phyloP scores from a whole-genome alignment of 148 eudicot species.

The Simmondsia chinensis region DNA sequence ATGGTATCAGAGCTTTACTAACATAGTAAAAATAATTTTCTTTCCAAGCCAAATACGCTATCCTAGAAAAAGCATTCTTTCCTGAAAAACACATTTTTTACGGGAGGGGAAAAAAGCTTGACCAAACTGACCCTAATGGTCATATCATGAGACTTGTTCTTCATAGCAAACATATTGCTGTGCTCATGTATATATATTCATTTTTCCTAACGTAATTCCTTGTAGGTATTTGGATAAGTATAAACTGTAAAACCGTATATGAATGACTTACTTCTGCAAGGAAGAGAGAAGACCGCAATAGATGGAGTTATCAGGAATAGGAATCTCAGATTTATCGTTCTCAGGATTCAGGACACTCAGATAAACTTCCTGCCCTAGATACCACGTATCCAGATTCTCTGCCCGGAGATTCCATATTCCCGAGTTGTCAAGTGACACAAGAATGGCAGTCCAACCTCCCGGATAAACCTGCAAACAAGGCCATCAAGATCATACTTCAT shows the following conservation, averaged over 20 bases:
- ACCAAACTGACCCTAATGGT: too few species aligned
- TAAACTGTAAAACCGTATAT: not conserved
- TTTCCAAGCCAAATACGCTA: too few species aligned
- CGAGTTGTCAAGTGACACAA: conserved; percentile 79
- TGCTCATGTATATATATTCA: too few species aligned
- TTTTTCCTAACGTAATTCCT: not conserved
- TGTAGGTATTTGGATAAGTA: too few species aligned
- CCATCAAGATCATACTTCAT: not conserved
- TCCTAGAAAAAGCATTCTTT: too few species aligned
- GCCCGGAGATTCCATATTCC: conserved; percentile 98
- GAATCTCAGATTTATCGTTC: conserved; percentile 42
- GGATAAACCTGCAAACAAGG: conserved; percentile 71
- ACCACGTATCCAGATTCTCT: conserved; percentile 83
- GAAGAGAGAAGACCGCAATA: conserved; percentile 70
- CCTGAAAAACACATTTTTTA: too few species aligned
- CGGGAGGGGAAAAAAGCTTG: too few species aligned
- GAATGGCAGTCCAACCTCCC: conserved; percentile 94
- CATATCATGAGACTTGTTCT: too few species aligned
- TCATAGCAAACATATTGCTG: too few species aligned
- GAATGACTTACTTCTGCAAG: conserved; percentile 58
- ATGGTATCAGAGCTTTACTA: too few species aligned
- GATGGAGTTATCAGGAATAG: conserved; percentile 70
- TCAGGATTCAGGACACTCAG: conserved; percentile 70
- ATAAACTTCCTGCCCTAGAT: conserved; percentile 86
- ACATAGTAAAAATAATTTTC: too few species aligned